These are phyloP conservation scores for Pichia sp. DNA, from an alignment of 1,139 yeast species.

Conservation along the genomic window DNA sequence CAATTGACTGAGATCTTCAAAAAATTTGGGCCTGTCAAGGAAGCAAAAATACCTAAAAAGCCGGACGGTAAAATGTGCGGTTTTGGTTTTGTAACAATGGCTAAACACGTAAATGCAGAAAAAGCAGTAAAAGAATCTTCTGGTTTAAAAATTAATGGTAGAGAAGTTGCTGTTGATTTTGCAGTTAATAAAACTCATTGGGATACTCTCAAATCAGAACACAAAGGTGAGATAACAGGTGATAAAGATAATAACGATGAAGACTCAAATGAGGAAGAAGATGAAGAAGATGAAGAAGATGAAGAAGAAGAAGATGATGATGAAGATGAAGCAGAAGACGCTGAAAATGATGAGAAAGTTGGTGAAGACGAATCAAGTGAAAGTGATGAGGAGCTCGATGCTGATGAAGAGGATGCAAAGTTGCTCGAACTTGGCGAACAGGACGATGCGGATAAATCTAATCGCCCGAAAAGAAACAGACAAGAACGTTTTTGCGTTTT, in stretches of 20 bases:
- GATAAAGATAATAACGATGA: conserved; percentile 33
- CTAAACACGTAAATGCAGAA: conserved; percentile 69
- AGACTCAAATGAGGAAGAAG: conserved; percentile 28
- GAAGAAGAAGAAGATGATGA: conserved; percentile 23
- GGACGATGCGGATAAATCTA: conserved; percentile 25
- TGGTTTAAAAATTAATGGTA: conserved; percentile 78
- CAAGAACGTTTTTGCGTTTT: conserved; percentile 70
- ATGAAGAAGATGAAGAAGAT: conserved; percentile 28
- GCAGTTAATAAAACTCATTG: conserved; percentile 86
- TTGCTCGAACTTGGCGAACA: conserved; percentile 16
- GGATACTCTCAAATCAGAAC: conserved; percentile 44
- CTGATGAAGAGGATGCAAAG: conserved; percentile 29
- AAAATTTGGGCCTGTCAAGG: conserved; percentile 80
- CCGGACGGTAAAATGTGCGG: conserved; percentile 89
- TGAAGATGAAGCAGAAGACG: conserved; percentile 20
- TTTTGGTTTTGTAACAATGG: conserved; percentile 92
- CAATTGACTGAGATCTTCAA: conserved; percentile 62
- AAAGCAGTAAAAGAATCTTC: conserved; percentile 67
- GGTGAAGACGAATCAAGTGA: conserved; percentile 28
- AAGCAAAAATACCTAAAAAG: conserved; percentile 84
- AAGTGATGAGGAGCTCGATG: conserved; percentile 20
- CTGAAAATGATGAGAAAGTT: conserved; percentile 22
- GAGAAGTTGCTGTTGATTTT: conserved; percentile 91
- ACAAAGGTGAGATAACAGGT: conserved; percentile 34
- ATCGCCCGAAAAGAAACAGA: conserved; percentile 42